Evolutionary conservation across 2,329 filamentous ascomycete species (phyloP).

Genomic region (Sordariomycetes sp.): DNA sequence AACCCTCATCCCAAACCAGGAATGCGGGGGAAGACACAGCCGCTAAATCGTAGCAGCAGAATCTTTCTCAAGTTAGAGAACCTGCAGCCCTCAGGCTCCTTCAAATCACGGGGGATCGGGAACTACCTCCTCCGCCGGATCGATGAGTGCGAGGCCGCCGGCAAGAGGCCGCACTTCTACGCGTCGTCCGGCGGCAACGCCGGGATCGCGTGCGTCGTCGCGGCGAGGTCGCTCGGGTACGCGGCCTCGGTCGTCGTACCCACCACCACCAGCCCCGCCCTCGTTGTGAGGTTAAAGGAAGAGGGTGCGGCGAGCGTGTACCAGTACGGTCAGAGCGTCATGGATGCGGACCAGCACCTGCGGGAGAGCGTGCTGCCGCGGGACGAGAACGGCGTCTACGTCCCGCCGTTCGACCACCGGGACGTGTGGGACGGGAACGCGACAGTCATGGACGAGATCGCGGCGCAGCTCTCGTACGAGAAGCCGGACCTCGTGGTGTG

Average conservation of each 20-base stretch:
- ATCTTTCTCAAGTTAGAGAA: conserved; percentile 81
- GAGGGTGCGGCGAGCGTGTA: conserved; percentile 55
- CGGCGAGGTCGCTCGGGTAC: conserved; percentile 54
- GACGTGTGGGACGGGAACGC: conserved; percentile 57
- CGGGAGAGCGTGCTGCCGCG: conserved; percentile 37
- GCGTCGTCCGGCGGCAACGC: conserved; percentile 75
- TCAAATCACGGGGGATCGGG: conserved; percentile 74
- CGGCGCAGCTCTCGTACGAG: conserved; percentile 26
- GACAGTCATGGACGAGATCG: conserved; percentile 43
- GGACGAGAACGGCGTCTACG: conserved; percentile 48
- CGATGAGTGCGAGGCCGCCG: conserved; percentile 12
- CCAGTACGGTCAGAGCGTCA: conserved; percentile 54
- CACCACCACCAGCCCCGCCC: conserved; percentile 49
- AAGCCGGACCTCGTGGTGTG: conserved; percentile 61
- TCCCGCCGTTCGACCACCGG: conserved; percentile 59
- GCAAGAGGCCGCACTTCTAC: conserved; percentile 52
- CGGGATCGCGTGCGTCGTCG: conserved; percentile 68
- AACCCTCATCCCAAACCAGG: conserved; percentile 5
- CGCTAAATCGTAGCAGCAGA: conserved; percentile 35
- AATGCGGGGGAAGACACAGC: conserved; percentile 7
- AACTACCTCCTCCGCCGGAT: conserved; percentile 49
- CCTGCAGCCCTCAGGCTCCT: conserved; percentile 74
- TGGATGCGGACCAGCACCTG: conserved; percentile 58
- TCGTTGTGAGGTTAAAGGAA: conserved; percentile 59
- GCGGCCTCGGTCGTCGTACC: conserved; percentile 71